Percentiles rank a stretch among this genome's conserved stretches.
Evolutionary conservation across 1,284 basidiomycete genomes (phyloP).

Genomic region (Leccinum brunneo-olivaceum): DNA sequence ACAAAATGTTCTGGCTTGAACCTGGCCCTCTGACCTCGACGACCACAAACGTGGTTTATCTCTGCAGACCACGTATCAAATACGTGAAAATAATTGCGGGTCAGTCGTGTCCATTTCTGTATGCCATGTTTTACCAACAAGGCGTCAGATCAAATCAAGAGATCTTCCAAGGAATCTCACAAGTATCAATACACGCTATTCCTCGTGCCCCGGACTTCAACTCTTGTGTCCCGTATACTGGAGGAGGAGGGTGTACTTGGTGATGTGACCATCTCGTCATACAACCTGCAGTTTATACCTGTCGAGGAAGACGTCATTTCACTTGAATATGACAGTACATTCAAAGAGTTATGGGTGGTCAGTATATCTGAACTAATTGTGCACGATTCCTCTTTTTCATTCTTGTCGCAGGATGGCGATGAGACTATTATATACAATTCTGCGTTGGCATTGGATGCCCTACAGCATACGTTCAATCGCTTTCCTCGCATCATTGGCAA

Average conservation of each 20-base stretch:
- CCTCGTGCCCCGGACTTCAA: slow-evolving; percentile 83
- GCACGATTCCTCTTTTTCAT: slow-evolving; percentile 2
- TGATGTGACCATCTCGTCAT: slow-evolving; percentile 79
- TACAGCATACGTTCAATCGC: slow-evolving; percentile 83
- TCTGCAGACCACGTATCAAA: slow-evolving; percentile 83
- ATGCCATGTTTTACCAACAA: slow-evolving; percentile 9
- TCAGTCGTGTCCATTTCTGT: slow-evolving; percentile 32
- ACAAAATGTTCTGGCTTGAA: slow-evolving; percentile 99
- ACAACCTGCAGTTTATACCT: slow-evolving; percentile 90
- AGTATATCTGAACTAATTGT: slow-evolving; percentile 24
- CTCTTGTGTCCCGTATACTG: slow-evolving; percentile 75
- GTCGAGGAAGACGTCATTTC: slow-evolving; percentile 88
- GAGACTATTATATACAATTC: slow-evolving; percentile 88
- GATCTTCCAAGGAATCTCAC: slow-evolving; percentile 57
- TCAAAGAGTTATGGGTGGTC: slow-evolving; percentile 84
- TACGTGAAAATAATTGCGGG: slow-evolving; percentile 89
- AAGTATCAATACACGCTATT: slow-evolving; percentile 86
- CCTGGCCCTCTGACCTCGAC: slow-evolving; percentile 74
- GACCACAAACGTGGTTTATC: slow-evolving; percentile 89
- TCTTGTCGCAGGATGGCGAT: slow-evolving; percentile 73
- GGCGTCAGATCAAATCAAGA: slow-evolving; percentile 78
- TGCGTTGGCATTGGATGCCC: slow-evolving; percentile 76
- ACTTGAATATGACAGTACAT: slow-evolving; percentile 77
- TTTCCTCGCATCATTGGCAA: slow-evolving; percentile 94
- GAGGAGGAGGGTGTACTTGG: slow-evolving; percentile 92